Evolutionary conservation across 176 grass and related monocot species (phyloP).

Genomic region (Neostapfia colusana): DNA sequence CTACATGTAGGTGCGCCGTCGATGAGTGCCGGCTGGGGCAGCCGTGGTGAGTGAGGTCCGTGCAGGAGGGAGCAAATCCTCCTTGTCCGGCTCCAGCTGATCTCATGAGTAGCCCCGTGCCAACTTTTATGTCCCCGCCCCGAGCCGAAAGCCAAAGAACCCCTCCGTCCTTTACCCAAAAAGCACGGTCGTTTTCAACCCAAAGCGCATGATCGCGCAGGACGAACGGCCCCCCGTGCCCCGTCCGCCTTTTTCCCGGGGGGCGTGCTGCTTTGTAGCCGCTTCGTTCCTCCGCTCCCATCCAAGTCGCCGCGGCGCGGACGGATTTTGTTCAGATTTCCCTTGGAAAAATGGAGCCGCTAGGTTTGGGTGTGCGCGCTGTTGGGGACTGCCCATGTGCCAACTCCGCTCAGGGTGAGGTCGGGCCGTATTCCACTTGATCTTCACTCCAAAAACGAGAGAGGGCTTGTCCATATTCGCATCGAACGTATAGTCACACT

Average conservation of each 20-base stretch:
- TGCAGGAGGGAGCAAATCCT: neutral
- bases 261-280: no score
- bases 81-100: neutral
- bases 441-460: neutral
- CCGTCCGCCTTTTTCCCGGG: no score
- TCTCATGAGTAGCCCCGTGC: no score
- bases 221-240: no score
- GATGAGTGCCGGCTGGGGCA: neutral
- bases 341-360: no score
- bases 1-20: neutral
- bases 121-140: neutral
- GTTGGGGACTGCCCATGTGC: no score
- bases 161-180: neutral
- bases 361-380: no score
- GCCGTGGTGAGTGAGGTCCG: neutral
- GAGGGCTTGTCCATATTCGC: neutral
- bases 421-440: neutral
- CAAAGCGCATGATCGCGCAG: neutral
- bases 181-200: slow-evolving; percentile 17
- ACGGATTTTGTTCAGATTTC: no score
- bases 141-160: neutral
- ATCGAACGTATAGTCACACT: neutral
- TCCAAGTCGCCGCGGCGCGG: no score
- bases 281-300: no score
- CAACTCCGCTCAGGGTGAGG: neutral